phyloP scores from a whole-genome alignment of 2,329 filamentous ascomycete species.

The Erysiphe pulchra region DNA sequence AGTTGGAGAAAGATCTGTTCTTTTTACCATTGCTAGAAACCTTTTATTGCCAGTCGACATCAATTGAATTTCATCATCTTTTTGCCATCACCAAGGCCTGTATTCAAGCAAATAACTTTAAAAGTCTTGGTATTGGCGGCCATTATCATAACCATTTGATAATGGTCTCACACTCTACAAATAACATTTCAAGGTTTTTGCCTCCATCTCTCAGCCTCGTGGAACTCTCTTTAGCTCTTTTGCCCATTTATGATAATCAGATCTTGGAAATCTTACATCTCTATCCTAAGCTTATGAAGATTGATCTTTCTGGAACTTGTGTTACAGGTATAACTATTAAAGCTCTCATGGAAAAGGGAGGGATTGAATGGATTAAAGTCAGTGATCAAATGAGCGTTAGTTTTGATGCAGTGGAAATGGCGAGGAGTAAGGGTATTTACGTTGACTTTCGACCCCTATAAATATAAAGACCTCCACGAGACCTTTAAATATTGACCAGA shows the following conservation, averaged over 20 bases:
- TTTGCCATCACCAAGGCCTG: constrained; percentile 4
- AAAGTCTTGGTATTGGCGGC: constrained; percentile 6
- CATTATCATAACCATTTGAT: not conserved
- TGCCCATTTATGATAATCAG: constrained; percentile 4
- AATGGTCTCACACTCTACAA: not conserved
- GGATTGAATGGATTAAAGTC: constrained; percentile 9
- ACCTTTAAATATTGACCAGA: too few species aligned
- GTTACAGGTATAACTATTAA: constrained; percentile 15
- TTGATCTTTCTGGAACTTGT: constrained; percentile 9
- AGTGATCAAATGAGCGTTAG: constrained; percentile 8
- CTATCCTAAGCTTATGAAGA: constrained; percentile 8
- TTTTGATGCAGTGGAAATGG: constrained; percentile 13
- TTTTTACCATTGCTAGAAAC: constrained; percentile 9
- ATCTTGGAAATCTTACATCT: constrained; percentile 6
- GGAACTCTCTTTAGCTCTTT: constrained; percentile 5
- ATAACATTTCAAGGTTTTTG: constrained; percentile 2
- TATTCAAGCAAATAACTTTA: constrained; percentile 7
- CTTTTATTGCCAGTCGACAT: constrained; percentile 7
- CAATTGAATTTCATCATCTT: constrained; percentile 2
- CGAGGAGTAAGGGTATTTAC: constrained; percentile 8
- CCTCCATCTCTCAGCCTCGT: constrained; percentile 7
- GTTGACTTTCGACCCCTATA: constrained; percentile 2
- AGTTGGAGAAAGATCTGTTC: constrained; percentile 1
- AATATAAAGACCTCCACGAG: too few species aligned
- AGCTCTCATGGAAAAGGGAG: constrained; percentile 8